A percentile compares a stretch with the other conserved stretches of the same genome.
Evolutionary conservation across 108 stramenopile species (phyloP).

Genomic region (Stephanodiscus minutulus): DNA sequence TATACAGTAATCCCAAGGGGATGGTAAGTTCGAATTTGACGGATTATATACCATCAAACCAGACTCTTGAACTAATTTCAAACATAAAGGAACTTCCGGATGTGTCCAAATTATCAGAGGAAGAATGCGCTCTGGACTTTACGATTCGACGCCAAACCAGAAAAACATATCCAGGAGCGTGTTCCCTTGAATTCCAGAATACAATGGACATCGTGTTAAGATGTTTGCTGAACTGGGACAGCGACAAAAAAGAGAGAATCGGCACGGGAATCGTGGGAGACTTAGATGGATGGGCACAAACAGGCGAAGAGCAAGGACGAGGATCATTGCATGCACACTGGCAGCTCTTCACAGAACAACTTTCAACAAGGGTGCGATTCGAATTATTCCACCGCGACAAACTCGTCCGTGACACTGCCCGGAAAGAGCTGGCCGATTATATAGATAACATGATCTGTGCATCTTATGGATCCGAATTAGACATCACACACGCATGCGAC

Average conservation of each 20-base stretch:
- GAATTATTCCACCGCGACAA: slow-evolving; percentile 11
- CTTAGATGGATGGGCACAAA: slow-evolving; percentile 6
- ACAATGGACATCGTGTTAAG: slow-evolving; percentile 22
- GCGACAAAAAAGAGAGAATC: neutral
- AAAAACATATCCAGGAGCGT: slow-evolving; percentile 23
- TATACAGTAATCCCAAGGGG: slow-evolving; percentile 15
- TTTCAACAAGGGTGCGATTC: neutral
- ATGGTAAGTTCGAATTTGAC: slow-evolving; percentile 9
- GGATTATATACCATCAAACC: neutral
- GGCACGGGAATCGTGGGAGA: slow-evolving; percentile 16
- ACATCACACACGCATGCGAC: neutral
- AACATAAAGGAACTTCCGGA: slow-evolving; percentile 3
- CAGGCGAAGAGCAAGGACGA: slow-evolving; percentile 30
- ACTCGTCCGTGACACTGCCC: neutral
- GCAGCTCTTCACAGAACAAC: slow-evolving; percentile 17
- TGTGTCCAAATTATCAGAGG: slow-evolving; percentile 5
- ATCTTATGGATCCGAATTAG: slow-evolving; percentile 8
- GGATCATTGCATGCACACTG: slow-evolving; percentile 22
- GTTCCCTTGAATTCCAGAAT: slow-evolving; percentile 24
- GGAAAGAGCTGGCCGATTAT: neutral
- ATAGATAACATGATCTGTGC: slow-evolving; percentile 13
- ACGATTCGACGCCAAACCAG: slow-evolving; percentile 6
- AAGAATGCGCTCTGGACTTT: slow-evolving; percentile 18
- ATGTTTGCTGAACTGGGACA: slow-evolving; percentile 19
- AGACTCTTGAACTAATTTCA: neutral